These are phyloP conservation scores for Fraxinus xanthoxyloides DNA, from an alignment of 305 asterid species.

Conservation along the genomic window DNA sequence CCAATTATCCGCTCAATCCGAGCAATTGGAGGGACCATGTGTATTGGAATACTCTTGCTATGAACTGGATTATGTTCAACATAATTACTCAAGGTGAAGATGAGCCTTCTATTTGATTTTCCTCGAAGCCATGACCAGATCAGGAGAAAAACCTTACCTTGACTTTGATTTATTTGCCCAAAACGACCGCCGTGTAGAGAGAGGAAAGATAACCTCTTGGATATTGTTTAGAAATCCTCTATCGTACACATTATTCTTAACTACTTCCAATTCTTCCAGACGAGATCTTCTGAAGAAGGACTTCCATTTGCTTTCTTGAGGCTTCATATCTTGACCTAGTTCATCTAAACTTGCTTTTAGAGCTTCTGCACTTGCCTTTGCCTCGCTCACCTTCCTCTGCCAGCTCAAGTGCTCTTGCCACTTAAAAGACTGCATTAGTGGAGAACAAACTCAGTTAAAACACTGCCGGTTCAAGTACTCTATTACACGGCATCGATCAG, in stretches of 20 bases:
- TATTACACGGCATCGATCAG: neutral
- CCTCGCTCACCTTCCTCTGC: slow-evolving; percentile 82
- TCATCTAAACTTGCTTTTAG: slow-evolving; percentile 68
- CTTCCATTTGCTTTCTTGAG: slow-evolving; percentile 72
- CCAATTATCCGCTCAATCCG: neutral
- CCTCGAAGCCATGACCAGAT: slow-evolving; percentile 9
- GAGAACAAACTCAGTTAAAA: neutral
- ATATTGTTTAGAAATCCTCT: slow-evolving; percentile 62
- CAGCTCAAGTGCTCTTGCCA: slow-evolving; percentile 83
- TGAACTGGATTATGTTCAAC: neutral
- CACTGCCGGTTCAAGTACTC: neutral
- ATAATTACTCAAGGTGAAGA: neutral
- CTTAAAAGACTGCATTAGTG: slow-evolving; percentile 68
- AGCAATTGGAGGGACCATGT: neutral
- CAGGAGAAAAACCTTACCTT: slow-evolving; percentile 33
- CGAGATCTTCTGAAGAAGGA: slow-evolving; percentile 69
- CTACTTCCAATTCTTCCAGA: slow-evolving; percentile 57
- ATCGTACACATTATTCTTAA: slow-evolving; percentile 67
- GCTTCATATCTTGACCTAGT: slow-evolving; percentile 50
- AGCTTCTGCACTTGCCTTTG: slow-evolving; percentile 83
- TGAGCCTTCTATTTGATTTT: slow-evolving; percentile 12
- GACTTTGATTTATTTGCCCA: slow-evolving; percentile 53
- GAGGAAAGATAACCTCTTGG: slow-evolving; percentile 61
- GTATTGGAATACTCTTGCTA: neutral
- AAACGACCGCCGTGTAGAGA: slow-evolving; percentile 68